Evolutionary conservation across 805 yeast genomes (phyloP).

Genomic region (Saccharomycopsis microspora): DNA sequence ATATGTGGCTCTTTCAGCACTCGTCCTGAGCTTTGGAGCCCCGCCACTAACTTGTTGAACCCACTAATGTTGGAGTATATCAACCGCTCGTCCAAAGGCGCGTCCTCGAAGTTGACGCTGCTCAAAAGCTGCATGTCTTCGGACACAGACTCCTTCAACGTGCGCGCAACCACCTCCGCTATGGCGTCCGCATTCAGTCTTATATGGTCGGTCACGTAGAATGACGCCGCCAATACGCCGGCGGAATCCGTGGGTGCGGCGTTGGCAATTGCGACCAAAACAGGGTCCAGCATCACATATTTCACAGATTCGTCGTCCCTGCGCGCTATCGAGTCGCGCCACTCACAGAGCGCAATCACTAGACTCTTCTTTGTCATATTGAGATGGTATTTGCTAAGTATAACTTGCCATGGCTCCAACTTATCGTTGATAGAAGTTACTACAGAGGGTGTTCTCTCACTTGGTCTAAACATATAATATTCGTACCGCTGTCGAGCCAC

Average conservation of each 20-base stretch:
- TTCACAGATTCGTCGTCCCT: conserved; percentile 73
- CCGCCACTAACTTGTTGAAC: conserved; percentile 4
- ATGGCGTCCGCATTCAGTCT: conserved; percentile 46
- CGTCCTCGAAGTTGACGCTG: not conserved
- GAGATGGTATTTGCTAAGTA: conserved; percentile 57
- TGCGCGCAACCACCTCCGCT: conserved; percentile 41
- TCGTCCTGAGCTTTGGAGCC: not conserved
- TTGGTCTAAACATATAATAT: conserved; percentile 53
- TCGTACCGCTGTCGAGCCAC: conserved; percentile 80
- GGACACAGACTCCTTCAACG: conserved; percentile 21
- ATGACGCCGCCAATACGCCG: conserved; percentile 39
- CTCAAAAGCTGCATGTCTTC: conserved; percentile 14
- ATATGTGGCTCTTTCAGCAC: not conserved
- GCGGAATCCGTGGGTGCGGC: conserved; percentile 46
- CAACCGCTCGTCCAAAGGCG: conserved; percentile 2
- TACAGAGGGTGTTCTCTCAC: conserved; percentile 23
- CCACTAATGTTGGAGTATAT: conserved; percentile 6
- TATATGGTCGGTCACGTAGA: conserved; percentile 40
- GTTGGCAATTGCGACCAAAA: conserved; percentile 50
- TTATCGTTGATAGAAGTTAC: conserved; percentile 39
- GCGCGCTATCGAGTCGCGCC: conserved; percentile 80
- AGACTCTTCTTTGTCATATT: conserved; percentile 41
- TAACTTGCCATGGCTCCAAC: conserved; percentile 53
- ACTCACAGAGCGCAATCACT: conserved; percentile 51
- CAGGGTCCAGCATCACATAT: conserved; percentile 74